Percentiles rank a stretch among this genome's conserved stretches.
phyloP scores from a whole-genome alignment of 371 early-diverging fungal genomes.

The Sporodiniella umbellata region DNA sequence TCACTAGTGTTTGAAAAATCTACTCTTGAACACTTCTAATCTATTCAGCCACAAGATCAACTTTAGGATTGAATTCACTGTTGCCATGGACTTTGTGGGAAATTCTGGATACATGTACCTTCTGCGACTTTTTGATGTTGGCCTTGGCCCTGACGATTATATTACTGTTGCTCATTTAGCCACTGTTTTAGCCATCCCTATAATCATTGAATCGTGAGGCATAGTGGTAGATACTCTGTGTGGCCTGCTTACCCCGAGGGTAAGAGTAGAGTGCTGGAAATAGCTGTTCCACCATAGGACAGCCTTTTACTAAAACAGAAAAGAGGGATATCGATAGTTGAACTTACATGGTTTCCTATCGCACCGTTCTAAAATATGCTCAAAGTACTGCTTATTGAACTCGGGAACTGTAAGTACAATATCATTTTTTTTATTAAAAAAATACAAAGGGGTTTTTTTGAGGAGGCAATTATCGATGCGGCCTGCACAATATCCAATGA shows the following conservation, averaged over 20 bases:
- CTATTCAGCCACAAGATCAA: slow-evolving; percentile 6
- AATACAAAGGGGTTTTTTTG: no score
- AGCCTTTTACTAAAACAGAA: no score
- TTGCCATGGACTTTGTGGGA: slow-evolving; percentile 9
- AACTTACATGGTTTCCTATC: no score
- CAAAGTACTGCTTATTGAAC: no score
- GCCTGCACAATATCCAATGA: no score
- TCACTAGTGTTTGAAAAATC: slow-evolving; percentile 3
- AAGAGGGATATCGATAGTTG: no score
- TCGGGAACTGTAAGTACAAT: no score
- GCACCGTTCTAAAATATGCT: no score
- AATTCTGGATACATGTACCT: slow-evolving; percentile 12
- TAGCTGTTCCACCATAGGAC: no score
- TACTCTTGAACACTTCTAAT: not conserved
- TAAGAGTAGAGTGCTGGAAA: no score
- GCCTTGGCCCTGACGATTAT: slow-evolving; percentile 9
- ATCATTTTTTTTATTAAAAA: no score
- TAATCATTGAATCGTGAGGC: slow-evolving; percentile 10
- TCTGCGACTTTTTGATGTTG: slow-evolving; percentile 13
- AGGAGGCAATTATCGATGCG: no score
- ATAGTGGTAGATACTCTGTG: slow-evolving; percentile 11
- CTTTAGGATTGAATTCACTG: slow-evolving; percentile 5
- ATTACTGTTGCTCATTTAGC: slow-evolving; percentile 10
- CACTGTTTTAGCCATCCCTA: slow-evolving; percentile 11
- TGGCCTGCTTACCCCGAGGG: slow-evolving; percentile 5